Evolutionary conservation across 306 rosid species (phyloP).

Genomic region (Quercus engelmannii): DNA sequence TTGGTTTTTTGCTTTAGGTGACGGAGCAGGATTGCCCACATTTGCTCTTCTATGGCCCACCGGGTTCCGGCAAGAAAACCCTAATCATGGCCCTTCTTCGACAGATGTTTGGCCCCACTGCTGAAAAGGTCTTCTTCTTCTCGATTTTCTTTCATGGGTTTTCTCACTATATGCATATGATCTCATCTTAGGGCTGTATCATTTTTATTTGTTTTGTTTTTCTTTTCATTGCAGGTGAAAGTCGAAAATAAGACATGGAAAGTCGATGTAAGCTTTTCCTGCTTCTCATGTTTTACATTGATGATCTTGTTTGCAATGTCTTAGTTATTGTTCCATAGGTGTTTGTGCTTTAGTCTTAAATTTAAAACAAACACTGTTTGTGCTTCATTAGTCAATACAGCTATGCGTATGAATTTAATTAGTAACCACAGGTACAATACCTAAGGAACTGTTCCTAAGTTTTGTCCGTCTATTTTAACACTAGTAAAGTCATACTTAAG

Average conservation of each 20-base stretch:
- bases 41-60: slow-evolving; percentile 89
- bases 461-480: background rate
- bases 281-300: background rate
- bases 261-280: slow-evolving; percentile 61
- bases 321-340: too few species aligned
- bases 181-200: background rate
- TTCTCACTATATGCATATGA: background rate
- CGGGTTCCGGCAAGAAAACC: slow-evolving; percentile 99
- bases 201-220: background rate
- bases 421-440: too few species aligned
- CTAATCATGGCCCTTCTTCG: slow-evolving; percentile 87
- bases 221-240: slow-evolving; percentile 68
- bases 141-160: background rate
- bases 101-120: slow-evolving; percentile 84
- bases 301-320: background rate
- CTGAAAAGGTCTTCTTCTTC: slow-evolving; percentile 61
- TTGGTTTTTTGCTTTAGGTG: slow-evolving; percentile 32
- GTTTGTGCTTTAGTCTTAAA: too few species aligned
- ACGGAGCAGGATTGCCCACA: slow-evolving; percentile 94
- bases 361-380: too few species aligned
- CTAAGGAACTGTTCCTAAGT: too few species aligned
- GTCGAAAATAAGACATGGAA: slow-evolving; percentile 89
- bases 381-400: too few species aligned
- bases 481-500: background rate
- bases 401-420: too few species aligned